These are phyloP conservation scores for Proliferodiscus dingleyae DNA, from an alignment of 2,329 filamentous ascomycete species.

Conservation along the genomic window DNA sequence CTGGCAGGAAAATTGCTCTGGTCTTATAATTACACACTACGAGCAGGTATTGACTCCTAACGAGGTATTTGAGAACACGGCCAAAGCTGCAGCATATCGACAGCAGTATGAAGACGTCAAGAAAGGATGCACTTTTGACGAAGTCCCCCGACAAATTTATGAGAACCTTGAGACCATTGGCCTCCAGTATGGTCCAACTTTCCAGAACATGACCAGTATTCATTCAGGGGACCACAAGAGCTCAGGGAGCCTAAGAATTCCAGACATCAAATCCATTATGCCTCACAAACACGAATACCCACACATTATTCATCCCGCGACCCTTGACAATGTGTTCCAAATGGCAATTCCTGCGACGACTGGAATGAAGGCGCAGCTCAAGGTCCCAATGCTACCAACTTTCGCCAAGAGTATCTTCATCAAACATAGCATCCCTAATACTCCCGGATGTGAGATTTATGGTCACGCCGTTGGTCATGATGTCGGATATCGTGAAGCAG, in stretches of 20 bases:
- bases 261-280: conserved; percentile 29
- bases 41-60: conserved; percentile 8
- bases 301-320: conserved; percentile 34
- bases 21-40: conserved; percentile 27
- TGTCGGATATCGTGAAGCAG: conserved; percentile 19
- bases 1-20: conserved; percentile 34
- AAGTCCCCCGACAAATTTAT: conserved; percentile 25
- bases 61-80: conserved; percentile 14
- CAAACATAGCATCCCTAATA: conserved; percentile 24
- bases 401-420: conserved; percentile 32
- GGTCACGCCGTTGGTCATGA: conserved; percentile 24
- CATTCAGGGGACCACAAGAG: background rate
- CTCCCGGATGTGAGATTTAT: conserved; percentile 19
- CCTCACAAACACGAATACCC: conserved; percentile 30
- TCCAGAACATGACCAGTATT: conserved; percentile 20
- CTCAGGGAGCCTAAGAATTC: background rate
- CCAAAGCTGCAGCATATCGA: conserved; percentile 13
- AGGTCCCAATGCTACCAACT: conserved; percentile 28
- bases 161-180: conserved; percentile 29
- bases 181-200: conserved; percentile 30
- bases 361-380: conserved; percentile 21
- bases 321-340: conserved; percentile 34
- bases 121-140: conserved; percentile 19
- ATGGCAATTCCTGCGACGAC: conserved; percentile 25
- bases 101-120: too few species aligned